These are phyloP conservation scores for Cladosporium sp. DNA, from an alignment of 2,329 filamentous ascomycete genomes.

Conservation along the genomic window DNA sequence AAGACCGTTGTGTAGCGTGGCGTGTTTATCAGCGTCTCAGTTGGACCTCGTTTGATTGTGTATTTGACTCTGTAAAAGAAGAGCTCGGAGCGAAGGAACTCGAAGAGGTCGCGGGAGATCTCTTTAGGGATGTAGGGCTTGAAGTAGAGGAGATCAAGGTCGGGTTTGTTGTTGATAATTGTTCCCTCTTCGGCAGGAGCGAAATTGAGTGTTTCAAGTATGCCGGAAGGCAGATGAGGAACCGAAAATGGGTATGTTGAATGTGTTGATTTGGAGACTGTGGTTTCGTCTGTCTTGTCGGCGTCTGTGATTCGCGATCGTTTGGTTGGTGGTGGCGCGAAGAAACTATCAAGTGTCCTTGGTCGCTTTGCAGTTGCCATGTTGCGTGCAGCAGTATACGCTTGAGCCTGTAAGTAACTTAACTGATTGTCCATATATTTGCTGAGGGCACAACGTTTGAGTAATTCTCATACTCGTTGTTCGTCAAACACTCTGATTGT, in stretches of 20 bases:
- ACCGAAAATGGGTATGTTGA: conserved; percentile 56
- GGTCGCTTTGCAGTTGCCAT: conserved; percentile 46
- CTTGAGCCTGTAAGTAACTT: neutral
- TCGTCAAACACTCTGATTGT: neutral
- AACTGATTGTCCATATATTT: neutral
- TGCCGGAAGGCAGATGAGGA: conserved; percentile 46
- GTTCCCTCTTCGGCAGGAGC: conserved; percentile 51
- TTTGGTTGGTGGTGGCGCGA: conserved; percentile 52
- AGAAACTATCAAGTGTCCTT: conserved; percentile 70
- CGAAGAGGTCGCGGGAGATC: conserved; percentile 62
- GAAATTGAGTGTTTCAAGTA: conserved; percentile 45
- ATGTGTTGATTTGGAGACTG: conserved; percentile 42
- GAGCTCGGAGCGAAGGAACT: conserved; percentile 68
- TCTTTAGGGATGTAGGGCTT: conserved; percentile 67
- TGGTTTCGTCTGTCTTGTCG: conserved; percentile 18
- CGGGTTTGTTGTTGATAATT: conserved; percentile 64
- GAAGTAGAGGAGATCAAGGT: conserved; percentile 74
- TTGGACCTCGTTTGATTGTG: conserved; percentile 65
- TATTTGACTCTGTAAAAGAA: conserved; percentile 55
- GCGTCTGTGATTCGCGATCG: conserved; percentile 38
- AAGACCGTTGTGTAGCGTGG: conserved; percentile 64
- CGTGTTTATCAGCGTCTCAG: conserved; percentile 63
- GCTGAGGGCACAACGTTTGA: neutral
- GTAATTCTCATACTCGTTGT: neutral
- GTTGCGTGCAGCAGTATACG: neutral